These are phyloP conservation scores for Erysiphe pulchra DNA, from an alignment of 2,329 filamentous ascomycete genomes.

Conservation along the genomic window DNA sequence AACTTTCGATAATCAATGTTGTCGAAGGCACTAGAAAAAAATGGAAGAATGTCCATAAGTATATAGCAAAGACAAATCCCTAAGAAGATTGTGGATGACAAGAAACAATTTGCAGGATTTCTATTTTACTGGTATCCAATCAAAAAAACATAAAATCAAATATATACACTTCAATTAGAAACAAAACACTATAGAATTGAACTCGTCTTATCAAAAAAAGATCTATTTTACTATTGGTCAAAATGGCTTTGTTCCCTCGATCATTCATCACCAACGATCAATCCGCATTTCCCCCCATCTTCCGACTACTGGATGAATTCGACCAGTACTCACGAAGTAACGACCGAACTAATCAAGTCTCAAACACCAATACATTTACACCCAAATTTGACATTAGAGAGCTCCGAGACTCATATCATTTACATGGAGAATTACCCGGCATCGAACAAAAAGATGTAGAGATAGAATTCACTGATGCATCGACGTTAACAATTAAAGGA, in stretches of 20 bases:
- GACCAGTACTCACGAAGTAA: slow-evolving; percentile 22
- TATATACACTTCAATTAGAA: no score
- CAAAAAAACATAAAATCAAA: no score
- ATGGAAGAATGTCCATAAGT: no score
- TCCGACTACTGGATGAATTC: slow-evolving; percentile 38
- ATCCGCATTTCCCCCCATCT: slow-evolving; percentile 30
- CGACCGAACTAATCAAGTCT: not conserved
- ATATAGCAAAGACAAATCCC: no score
- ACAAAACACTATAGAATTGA: no score
- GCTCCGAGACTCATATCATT: slow-evolving; percentile 39
- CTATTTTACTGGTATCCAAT: no score
- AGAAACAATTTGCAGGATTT: no score
- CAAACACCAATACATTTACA: slow-evolving; percentile 26
- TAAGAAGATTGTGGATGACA: no score
- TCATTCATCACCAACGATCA: slow-evolving; percentile 16
- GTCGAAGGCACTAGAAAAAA: no score
- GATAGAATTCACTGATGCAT: slow-evolving; percentile 55
- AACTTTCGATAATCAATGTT: no score
- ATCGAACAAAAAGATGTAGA: slow-evolving; percentile 46
- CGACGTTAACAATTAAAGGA: slow-evolving; percentile 47
- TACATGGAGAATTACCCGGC: slow-evolving; percentile 58
- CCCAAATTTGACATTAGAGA: slow-evolving; percentile 63
- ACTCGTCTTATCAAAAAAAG: not conserved
- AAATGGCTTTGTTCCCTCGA: slow-evolving; percentile 34
- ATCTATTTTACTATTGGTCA: slow-evolving; percentile 11